phyloP scores from a whole-genome alignment of 164 flowering plant genomes.

The Kingdonia uniflora region DNA sequence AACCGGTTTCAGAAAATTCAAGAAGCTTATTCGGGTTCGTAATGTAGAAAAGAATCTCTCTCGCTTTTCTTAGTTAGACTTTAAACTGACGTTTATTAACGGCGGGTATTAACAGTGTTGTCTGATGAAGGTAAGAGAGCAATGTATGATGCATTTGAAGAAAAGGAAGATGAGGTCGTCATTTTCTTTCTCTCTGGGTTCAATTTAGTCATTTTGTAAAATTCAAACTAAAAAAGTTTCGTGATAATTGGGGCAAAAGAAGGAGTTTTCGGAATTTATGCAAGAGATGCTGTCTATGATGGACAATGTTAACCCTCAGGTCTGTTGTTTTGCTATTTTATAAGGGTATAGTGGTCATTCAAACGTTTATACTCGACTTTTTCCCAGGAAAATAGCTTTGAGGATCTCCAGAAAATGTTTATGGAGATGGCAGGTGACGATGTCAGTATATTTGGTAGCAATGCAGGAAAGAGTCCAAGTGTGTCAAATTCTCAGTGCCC shows the following conservation, averaged over 20 bases:
- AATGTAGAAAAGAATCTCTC: background rate
- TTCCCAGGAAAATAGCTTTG: slow-evolving; percentile 49
- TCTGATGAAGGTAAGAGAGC: slow-evolving; percentile 63
- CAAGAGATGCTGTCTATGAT: slow-evolving; percentile 81
- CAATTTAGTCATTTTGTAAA: background rate
- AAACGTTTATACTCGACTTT: background rate
- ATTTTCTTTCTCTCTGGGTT: background rate
- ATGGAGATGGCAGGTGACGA: slow-evolving; percentile 56
- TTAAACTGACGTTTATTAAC: background rate
- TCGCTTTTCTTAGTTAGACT: background rate
- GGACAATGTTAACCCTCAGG: slow-evolving; percentile 64
- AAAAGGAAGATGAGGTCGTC: slow-evolving; percentile 56
- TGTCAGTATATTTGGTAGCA: slow-evolving; percentile 8
- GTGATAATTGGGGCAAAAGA: slow-evolving; percentile 5
- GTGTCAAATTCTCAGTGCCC: too few species aligned
- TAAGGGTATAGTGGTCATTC: background rate
- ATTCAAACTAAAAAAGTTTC: background rate
- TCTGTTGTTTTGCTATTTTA: slow-evolving; percentile 6
- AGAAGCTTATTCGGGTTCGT: slow-evolving; percentile 74
- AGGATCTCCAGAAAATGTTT: slow-evolving; percentile 85
- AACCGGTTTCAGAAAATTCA: slow-evolving; percentile 88
- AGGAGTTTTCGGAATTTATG: slow-evolving; percentile 83
- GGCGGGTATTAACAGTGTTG: slow-evolving; percentile 32
- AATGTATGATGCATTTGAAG: slow-evolving; percentile 75
- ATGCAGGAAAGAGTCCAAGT: too few species aligned